Evolutionary conservation across 257 asterid genomes (phyloP).

Genomic region (Henckelia pumila): DNA sequence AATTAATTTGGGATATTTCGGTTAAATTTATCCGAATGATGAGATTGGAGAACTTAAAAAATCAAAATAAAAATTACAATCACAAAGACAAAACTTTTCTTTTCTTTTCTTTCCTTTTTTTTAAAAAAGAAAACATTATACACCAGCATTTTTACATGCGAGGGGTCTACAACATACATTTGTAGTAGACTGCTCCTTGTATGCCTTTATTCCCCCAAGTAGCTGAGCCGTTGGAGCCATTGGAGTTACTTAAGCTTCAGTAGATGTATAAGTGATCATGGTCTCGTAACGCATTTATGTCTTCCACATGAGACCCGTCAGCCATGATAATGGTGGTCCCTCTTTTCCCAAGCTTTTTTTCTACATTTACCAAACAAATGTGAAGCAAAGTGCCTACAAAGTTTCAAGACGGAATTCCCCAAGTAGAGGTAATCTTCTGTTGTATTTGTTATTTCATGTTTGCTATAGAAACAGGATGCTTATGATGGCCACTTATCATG

Average conservation of each 20-base stretch:
- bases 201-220: neutral
- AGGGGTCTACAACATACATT: neutral
- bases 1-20: too few relatives aligned
- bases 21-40: too few relatives aligned
- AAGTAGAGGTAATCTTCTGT: neutral
- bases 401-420: neutral
- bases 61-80: too few relatives aligned
- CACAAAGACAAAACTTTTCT: neutral
- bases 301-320: conserved; percentile 73
- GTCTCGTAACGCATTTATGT: conserved; percentile 64
- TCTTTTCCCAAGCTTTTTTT: conserved; percentile 57
- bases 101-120: too few relatives aligned
- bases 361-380: conserved; percentile 42
- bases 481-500: neutral
- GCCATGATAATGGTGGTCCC: conserved; percentile 62
- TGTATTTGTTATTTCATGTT: neutral
- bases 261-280: conserved; percentile 74
- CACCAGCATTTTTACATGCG: neutral
- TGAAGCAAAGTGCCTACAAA: neutral
- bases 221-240: neutral
- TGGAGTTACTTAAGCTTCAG: conserved; percentile 32
- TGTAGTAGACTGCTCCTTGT: neutral
- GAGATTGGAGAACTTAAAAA: too few relatives aligned
- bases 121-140: neutral
- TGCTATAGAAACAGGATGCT: neutral